Percentiles rank a stretch among this genome's conserved stretches.
phyloP scores from a whole-genome alignment of 768 basidiomycete species.

The Collybia nuda region DNA sequence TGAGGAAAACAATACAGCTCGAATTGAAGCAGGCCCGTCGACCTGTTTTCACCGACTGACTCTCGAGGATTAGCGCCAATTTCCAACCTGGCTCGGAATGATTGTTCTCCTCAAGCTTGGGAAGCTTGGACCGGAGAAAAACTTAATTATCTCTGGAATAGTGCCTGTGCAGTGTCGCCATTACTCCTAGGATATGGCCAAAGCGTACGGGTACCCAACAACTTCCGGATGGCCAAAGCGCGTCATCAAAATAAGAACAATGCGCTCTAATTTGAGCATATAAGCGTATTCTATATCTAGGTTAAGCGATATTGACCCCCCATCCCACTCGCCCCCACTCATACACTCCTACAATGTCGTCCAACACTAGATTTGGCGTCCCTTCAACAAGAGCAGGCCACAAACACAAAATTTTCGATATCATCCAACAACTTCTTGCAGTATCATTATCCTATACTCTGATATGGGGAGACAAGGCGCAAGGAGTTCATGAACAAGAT shows the following conservation, averaged over 20 bases:
- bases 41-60: too few species aligned
- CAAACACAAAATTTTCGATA: not conserved
- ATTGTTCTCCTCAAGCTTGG: too few species aligned
- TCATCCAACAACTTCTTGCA: not conserved
- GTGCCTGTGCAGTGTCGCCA: too few species aligned
- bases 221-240: conserved; percentile 3
- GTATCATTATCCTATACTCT: not conserved
- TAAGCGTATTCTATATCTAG: not conserved
- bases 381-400: conserved; percentile 1
- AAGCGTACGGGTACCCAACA: not conserved
- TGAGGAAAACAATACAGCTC: too few species aligned
- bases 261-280: not conserved
- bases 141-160: too few species aligned
- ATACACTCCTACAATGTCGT: not conserved
- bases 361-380: not conserved
- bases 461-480: not conserved
- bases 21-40: too few species aligned
- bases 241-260: conserved; percentile 4
- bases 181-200: not conserved
- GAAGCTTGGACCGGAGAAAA: too few species aligned
- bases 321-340: not conserved
- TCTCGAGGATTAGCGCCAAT: too few species aligned
- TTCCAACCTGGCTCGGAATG: too few species aligned
- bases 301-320: not conserved
- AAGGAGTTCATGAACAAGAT: not conserved